These are phyloP conservation scores for Yarrowia alimentaria DNA, from an alignment of 805 yeast genomes.

Conservation along the genomic window DNA sequence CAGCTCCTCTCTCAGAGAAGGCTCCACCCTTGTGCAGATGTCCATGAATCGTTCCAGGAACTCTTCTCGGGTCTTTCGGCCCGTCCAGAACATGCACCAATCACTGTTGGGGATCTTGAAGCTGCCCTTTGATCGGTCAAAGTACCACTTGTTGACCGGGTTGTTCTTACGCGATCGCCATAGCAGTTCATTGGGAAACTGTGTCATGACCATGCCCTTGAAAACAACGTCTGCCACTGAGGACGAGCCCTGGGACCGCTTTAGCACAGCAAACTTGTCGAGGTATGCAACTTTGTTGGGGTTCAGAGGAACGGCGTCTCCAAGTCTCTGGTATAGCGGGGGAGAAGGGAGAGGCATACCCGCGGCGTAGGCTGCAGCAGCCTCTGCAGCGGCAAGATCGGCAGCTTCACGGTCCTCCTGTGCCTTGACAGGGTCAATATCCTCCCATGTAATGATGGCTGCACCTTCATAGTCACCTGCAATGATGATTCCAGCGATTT, in stretches of 20 bases:
- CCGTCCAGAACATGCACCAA: slow-evolving; percentile 49
- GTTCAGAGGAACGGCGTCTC: slow-evolving; percentile 32
- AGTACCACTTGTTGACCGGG: slow-evolving; percentile 97
- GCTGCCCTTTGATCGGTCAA: slow-evolving; percentile 81
- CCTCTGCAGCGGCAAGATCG: slow-evolving; percentile 23
- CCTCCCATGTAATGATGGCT: slow-evolving; percentile 87
- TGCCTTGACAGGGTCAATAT: slow-evolving; percentile 38
- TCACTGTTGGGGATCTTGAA: slow-evolving; percentile 46
- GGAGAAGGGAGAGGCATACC: slow-evolving; percentile 20
- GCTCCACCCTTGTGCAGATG: slow-evolving; percentile 56
- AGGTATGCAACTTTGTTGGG: slow-evolving; percentile 61
- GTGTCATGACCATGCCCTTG: slow-evolving; percentile 64
- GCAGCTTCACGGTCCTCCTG: slow-evolving; percentile 25
- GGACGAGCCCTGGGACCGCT: slow-evolving; percentile 80
- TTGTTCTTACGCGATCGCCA: slow-evolving; percentile 89
- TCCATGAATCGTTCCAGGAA: slow-evolving; percentile 50
- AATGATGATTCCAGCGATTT: slow-evolving; percentile 72
- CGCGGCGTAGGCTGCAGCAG: slow-evolving; percentile 14
- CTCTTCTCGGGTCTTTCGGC: slow-evolving; percentile 36
- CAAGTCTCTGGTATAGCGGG: slow-evolving; percentile 14
- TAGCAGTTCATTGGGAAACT: slow-evolving; percentile 68
- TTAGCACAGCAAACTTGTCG: slow-evolving; percentile 90
- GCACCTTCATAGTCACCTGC: slow-evolving; percentile 96
- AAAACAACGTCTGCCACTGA: slow-evolving; percentile 93
- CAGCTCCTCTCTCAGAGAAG: slow-evolving; percentile 44